Conservation (phyloP, 2,329 filamentous ascomycete genomes). For the Malbranchea zuffiana region DNA sequence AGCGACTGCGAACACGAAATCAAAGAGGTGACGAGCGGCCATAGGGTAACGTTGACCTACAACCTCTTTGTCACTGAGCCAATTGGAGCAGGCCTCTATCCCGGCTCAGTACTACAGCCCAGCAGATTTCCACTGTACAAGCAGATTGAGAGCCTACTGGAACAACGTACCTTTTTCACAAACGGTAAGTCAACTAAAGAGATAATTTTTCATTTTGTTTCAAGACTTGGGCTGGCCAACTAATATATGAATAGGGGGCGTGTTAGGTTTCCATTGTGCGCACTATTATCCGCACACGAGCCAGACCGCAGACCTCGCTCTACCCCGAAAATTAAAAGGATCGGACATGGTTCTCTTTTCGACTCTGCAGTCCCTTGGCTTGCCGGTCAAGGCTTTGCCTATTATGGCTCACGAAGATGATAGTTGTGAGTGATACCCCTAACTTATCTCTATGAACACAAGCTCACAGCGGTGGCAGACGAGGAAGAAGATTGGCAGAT, state of each 20-base stretch:
- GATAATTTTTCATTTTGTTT: neutral
- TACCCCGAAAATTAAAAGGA: constrained; percentile 38
- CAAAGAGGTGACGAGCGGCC: constrained; percentile 39
- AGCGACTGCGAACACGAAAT: constrained; percentile 31
- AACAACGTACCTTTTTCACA: constrained; percentile 27
- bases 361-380: constrained; percentile 25
- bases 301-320: constrained; percentile 7
- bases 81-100: constrained; percentile 19
- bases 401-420: no score
- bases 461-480: no score
- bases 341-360: constrained; percentile 37
- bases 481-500: no score
- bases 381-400: constrained; percentile 24
- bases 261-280: constrained; percentile 37
- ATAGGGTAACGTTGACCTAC: constrained; percentile 50
- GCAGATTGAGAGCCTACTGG: constrained; percentile 24
- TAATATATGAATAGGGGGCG: constrained; percentile 27
- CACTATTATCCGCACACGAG: constrained; percentile 40
- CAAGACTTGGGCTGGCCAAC: constrained; percentile 1
- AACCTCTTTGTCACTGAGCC: constrained; percentile 41
- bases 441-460: no score
- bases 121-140: constrained; percentile 28
- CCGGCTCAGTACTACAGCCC: constrained; percentile 22
- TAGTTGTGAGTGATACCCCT: no score
- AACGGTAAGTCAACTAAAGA: constrained; percentile 20